Conservation (phyloP, 164 flowering plant species). For the Vitis cinerea region DNA sequence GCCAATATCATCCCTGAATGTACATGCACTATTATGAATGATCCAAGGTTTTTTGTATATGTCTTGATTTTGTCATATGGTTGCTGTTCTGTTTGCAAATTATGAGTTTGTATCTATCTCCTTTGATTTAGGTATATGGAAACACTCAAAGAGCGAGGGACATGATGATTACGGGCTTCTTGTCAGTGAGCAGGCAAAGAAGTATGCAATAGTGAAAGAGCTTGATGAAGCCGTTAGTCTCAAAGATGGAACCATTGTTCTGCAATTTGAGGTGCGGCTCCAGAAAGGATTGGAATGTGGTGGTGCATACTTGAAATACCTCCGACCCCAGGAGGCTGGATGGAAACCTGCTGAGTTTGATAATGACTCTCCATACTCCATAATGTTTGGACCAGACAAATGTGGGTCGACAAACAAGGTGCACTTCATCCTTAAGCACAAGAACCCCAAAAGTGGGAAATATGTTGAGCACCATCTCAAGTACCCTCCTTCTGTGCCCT, state of each 20-base stretch:
- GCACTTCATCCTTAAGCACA: slow-evolving; percentile 75
- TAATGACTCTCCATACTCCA: slow-evolving; percentile 70
- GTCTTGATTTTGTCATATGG: too few species aligned
- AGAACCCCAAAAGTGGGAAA: slow-evolving; percentile 73
- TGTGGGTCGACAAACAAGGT: slow-evolving; percentile 81
- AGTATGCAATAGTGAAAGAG: slow-evolving; percentile 73
- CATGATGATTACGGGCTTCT: slow-evolving; percentile 85
- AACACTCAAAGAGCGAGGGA: slow-evolving; percentile 71
- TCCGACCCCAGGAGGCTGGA: slow-evolving; percentile 70
- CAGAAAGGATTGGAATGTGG: slow-evolving; percentile 85
- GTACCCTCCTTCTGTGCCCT: slow-evolving; percentile 71
- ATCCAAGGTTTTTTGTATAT: too few species aligned
- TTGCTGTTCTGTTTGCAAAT: too few species aligned
- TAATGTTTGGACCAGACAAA: slow-evolving; percentile 89
- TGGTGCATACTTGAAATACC: slow-evolving; percentile 77
- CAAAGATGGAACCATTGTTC: slow-evolving; percentile 53
- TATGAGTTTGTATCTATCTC: too few species aligned
- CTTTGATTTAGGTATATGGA: slow-evolving; percentile 62
- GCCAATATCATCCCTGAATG: too few species aligned
- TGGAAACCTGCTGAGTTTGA: slow-evolving; percentile 66
- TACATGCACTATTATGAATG: too few species aligned
- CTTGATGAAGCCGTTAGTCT: slow-evolving; percentile 47
- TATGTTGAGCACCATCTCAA: slow-evolving; percentile 74
- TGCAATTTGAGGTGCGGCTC: slow-evolving; percentile 69
- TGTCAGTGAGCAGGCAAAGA: slow-evolving; percentile 72